These are phyloP conservation scores for Populus nigra DNA, from an alignment of 345 rosid species.

Conservation along the genomic window DNA sequence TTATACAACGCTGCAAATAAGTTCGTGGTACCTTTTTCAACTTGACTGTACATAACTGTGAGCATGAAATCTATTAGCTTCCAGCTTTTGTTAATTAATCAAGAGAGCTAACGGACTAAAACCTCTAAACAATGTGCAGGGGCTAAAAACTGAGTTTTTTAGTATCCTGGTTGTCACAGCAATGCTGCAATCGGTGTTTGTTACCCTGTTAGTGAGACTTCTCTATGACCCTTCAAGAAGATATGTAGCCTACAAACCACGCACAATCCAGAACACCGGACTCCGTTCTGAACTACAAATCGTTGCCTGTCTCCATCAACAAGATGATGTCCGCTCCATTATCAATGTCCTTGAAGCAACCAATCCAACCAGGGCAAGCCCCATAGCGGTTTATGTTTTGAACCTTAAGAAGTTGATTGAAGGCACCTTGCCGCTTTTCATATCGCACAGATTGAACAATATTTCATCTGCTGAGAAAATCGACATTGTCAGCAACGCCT, in stretches of 20 bases:
- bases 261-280: conserved; percentile 30
- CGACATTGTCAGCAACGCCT: conserved; percentile 11
- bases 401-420: conserved; percentile 33
- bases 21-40: not conserved
- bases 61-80: not conserved
- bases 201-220: conserved; percentile 18
- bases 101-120: too few relatives aligned
- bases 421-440: conserved; percentile 10
- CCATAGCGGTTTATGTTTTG: conserved; percentile 31
- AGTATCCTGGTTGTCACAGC: conserved; percentile 29
- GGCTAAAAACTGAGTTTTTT: conserved; percentile 24
- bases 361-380: conserved; percentile 26
- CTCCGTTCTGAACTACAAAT: conserved; percentile 28
- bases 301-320: conserved; percentile 41
- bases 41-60: too few relatives aligned
- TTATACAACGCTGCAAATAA: conserved; percentile 19
- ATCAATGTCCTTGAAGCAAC: conserved; percentile 31
- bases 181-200: conserved; percentile 17
- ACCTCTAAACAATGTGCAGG: conserved; percentile 17
- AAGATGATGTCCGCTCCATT: conserved; percentile 29
- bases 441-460: not conserved
- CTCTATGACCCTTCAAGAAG: conserved; percentile 39
- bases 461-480: not conserved
- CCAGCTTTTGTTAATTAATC: not conserved
- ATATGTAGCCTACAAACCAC: conserved; percentile 37